Evolutionary conservation across 225 moss, liverwort and hornwort species (phyloP).

Genomic region (Thuidium tamariscinum): DNA sequence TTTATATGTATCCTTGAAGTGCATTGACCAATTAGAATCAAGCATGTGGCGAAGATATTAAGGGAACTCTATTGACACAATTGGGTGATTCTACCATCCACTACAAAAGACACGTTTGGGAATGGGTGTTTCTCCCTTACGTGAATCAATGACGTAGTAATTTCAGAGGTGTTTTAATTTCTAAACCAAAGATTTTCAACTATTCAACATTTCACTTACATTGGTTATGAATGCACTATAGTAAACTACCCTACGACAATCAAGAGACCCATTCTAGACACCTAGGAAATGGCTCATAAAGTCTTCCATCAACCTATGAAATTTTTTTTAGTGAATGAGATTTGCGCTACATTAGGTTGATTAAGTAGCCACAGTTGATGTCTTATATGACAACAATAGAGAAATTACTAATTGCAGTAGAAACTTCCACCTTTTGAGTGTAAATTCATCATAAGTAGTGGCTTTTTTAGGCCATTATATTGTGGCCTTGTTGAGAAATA

Average conservation of each 20-base stretch:
- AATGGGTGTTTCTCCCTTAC: too few relatives aligned
- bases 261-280: neutral
- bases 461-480: neutral
- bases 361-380: too few relatives aligned
- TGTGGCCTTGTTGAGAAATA: rapidly evolving
- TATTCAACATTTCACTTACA: neutral
- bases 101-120: too few relatives aligned
- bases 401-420: rapidly evolving
- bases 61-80: too few relatives aligned
- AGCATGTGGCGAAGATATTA: too few relatives aligned
- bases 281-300: neutral
- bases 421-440: neutral
- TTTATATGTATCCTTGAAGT: too few relatives aligned
- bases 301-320: neutral
- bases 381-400: neutral
- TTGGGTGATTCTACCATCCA: too few relatives aligned
- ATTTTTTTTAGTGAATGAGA: neutral
- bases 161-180: too few relatives aligned
- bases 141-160: too few relatives aligned
- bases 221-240: neutral
- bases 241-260: rapidly evolving
- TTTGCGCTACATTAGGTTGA: neutral
- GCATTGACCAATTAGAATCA: too few relatives aligned
- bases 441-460: rapidly evolving
- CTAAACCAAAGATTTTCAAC: neutral